These are phyloP conservation scores for Xylaria longipes DNA, from an alignment of 495 filamentous ascomycete genomes.

Conservation along the genomic window DNA sequence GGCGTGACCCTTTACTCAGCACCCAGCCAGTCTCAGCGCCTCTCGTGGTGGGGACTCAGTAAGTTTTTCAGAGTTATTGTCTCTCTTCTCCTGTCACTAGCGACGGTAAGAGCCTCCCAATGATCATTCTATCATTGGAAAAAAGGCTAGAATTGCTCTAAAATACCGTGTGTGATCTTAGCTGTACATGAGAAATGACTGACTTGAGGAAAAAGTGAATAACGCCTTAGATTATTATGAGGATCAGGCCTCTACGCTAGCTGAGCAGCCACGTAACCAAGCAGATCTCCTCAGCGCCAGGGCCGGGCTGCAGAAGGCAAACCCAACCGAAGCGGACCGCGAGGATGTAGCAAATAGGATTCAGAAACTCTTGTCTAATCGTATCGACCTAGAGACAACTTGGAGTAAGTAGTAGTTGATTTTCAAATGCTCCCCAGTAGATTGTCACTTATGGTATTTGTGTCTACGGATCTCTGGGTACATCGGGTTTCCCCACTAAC, in stretches of 20 bases:
- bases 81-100: neutral
- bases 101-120: neutral
- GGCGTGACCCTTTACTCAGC: conserved; percentile 9
- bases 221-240: conserved; percentile 11
- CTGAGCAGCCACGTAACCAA: neutral
- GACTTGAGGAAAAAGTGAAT: neutral
- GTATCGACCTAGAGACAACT: neutral
- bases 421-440: neutral
- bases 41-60: conserved; percentile 17
- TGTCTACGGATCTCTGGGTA: neutral
- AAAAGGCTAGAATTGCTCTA: neutral
- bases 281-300: neutral
- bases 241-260: neutral
- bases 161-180: neutral
- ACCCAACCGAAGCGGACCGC: neutral
- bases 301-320: neutral
- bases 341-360: conserved; percentile 6
- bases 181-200: neutral
- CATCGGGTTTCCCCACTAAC: neutral
- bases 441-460: neutral
- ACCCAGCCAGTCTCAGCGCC: neutral
- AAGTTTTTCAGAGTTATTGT: neutral
- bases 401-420: neutral
- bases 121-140: neutral
- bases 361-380: neutral